phyloP scores from a whole-genome alignment of 2,329 filamentous ascomycete genomes.

The Ramichloridium luteum region DNA sequence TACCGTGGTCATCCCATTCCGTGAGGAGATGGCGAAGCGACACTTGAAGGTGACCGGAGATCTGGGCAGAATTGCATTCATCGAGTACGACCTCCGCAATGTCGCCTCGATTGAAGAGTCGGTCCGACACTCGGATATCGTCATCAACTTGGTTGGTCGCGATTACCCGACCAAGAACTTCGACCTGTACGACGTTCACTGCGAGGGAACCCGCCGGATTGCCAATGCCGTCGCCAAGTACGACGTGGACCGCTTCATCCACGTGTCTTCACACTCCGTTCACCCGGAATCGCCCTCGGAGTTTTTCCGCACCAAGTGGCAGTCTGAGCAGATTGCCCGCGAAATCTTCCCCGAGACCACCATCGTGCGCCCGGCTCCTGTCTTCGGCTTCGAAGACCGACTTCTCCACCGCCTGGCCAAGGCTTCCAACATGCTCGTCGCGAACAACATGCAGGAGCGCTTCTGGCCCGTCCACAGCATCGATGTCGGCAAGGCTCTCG shows the following conservation, averaged over 20 bases:
- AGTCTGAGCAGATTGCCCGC: slow-evolving; percentile 70
- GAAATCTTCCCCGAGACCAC: slow-evolving; percentile 93
- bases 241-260: slow-evolving; percentile 91
- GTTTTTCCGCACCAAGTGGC: slow-evolving; percentile 84
- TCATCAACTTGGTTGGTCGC: slow-evolving; percentile 90
- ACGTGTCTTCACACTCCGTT: slow-evolving; percentile 91
- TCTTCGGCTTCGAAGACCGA: slow-evolving; percentile 92
- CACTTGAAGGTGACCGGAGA: slow-evolving; percentile 95
- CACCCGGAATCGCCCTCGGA: slow-evolving; percentile 67
- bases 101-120: slow-evolving; percentile 92
- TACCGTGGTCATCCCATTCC: slow-evolving; percentile 83
- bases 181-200: slow-evolving; percentile 78
- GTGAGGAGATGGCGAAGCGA: slow-evolving; percentile 95
- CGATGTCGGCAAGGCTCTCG: slow-evolving; percentile 79
- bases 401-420: slow-evolving; percentile 76
- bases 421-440: slow-evolving; percentile 68
- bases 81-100: slow-evolving; percentile 91
- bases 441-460: slow-evolving; percentile 86
- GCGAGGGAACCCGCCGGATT: slow-evolving; percentile 86
- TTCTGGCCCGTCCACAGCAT: slow-evolving; percentile 87
- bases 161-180: slow-evolving; percentile 99
- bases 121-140: slow-evolving; percentile 90
- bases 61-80: slow-evolving; percentile 75
- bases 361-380: slow-evolving; percentile 82
- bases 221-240: slow-evolving; percentile 93